These are phyloP conservation scores for Phytophthora tubulina DNA, from an alignment of 352 stramenopile genomes.

Conservation along the genomic window DNA sequence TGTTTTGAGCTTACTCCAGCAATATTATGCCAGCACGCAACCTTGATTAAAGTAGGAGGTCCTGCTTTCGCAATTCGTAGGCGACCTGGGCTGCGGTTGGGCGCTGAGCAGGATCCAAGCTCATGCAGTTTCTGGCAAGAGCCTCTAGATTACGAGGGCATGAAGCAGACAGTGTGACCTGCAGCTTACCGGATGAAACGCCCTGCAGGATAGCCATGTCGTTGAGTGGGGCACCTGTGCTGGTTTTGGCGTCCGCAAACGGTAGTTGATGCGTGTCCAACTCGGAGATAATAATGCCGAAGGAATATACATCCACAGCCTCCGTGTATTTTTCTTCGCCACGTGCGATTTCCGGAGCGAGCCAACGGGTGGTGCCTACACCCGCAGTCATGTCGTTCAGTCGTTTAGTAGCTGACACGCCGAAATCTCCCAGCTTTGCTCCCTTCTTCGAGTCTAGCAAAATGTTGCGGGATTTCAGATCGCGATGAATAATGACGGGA, in stretches of 20 bases:
- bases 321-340: slow-evolving; percentile 71
- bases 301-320: slow-evolving; percentile 75
- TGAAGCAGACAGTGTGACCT: slow-evolving; percentile 48
- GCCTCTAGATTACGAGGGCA: slow-evolving; percentile 58
- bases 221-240: slow-evolving; percentile 53
- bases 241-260: slow-evolving; percentile 52
- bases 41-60: slow-evolving; percentile 50
- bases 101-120: slow-evolving; percentile 58
- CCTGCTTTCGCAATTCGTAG: slow-evolving; percentile 66
- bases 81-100: slow-evolving; percentile 65
- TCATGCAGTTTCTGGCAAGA: slow-evolving; percentile 64
- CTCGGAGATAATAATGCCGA: slow-evolving; percentile 75
- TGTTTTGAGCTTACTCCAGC: not conserved
- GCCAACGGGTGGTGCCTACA: slow-evolving; percentile 71
- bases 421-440: slow-evolving; percentile 77
- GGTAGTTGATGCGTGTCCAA: slow-evolving; percentile 77
- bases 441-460: slow-evolving; percentile 68
- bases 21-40: not conserved
- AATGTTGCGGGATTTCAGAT: slow-evolving; percentile 82
- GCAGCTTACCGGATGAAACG: slow-evolving; percentile 54
- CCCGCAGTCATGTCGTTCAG: slow-evolving; percentile 69
- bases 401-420: slow-evolving; percentile 65
- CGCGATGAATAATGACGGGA: slow-evolving; percentile 73
- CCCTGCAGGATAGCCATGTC: slow-evolving; percentile 70
- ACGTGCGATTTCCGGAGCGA: slow-evolving; percentile 71